These are phyloP conservation scores for Parasitella parasitica DNA, from an alignment of 371 early-diverging fungal genomes.

Conservation along the genomic window DNA sequence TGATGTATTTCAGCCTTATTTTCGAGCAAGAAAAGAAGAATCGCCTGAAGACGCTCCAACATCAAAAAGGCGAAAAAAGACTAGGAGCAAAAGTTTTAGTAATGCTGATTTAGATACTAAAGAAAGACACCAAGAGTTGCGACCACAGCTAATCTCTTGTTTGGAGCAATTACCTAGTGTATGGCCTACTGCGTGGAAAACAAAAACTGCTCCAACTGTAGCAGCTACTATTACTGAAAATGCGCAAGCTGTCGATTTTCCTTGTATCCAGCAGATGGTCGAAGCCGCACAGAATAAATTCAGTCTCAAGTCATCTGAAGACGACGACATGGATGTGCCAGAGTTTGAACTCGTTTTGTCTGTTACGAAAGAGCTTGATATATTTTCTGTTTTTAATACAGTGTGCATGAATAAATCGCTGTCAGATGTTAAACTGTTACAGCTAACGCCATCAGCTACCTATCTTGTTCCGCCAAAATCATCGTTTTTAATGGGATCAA, in stretches of 20 bases:
- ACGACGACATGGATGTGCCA: neutral
- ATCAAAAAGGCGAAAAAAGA: constrained; percentile 21
- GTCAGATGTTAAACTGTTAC: constrained; percentile 6
- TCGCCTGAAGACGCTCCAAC: neutral
- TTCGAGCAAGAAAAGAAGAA: constrained; percentile 10
- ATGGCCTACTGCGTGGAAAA: constrained; percentile 8
- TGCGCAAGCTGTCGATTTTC: constrained; percentile 29
- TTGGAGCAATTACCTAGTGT: neutral
- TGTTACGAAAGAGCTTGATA: constrained; percentile 19
- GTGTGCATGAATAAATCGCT: constrained; percentile 17
- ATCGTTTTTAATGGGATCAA: constrained; percentile 39
- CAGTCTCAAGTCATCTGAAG: neutral
- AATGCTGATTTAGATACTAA: constrained; percentile 28
- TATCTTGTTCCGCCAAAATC: constrained; percentile 42
- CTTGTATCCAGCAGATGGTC: constrained; percentile 29
- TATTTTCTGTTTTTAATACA: constrained; percentile 34
- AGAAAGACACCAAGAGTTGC: constrained; percentile 23
- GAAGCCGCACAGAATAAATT: constrained; percentile 20
- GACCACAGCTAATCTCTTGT: constrained; percentile 13
- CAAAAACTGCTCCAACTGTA: neutral
- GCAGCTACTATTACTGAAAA: neutral
- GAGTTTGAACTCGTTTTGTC: neutral
- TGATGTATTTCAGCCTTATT: constrained; percentile 37
- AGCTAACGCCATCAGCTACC: constrained; percentile 14
- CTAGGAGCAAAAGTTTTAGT: neutral